Evolutionary conservation across 495 filamentous ascomycete genomes (phyloP), one percentile per base, ranked within the genome.

Genomic region (Penicillium manginii): DNA sequence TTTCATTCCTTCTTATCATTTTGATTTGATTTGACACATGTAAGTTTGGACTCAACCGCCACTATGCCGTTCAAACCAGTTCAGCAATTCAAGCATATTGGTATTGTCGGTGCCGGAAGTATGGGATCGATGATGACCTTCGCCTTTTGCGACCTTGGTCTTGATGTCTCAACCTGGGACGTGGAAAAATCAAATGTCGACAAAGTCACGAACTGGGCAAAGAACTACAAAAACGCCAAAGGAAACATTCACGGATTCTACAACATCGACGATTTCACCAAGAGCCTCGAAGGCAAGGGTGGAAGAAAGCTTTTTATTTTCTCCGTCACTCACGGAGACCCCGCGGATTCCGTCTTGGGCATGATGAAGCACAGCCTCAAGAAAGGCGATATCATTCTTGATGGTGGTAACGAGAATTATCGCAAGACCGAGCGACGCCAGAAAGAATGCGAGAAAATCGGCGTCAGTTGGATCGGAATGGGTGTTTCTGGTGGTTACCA

Each of bases 401-500:
- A 91, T 65, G 85, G 84, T 18, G 85, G 84, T 0, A 91, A 91
- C 59, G 88, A 92, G 72, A 76, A 89, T 61, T 91, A 84, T 60
- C 71, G 80, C 31, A 85, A 81, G n/a, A 90, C 88, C 0, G 83
- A 92, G 59, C 66, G 83, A 14, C 71, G 88, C 9, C 87, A 90
- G 72, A 78, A 70, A 26, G 80, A 84, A 40, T 76, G 86, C 40
- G 73, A 72, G 3, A 65, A 73, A 5, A 78, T 81, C 17, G 86
- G 84, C 0, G 79, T 91, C 14, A 72, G 71, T 23, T 91, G 86
- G 75, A 80, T 91, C 51, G 88, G 87, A 1, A 82, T 84, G 71
- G 88, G 89, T 18, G 88, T 91, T 10, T 84, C 78, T 23, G 88
- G 88, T 15, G 88, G 85, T 0, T 91, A 89, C 70, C 87, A 89